Base-by-base conservation (phyloP, 192 early-diverging fungal species). In the Phycomyces blakesleeanus region DNA sequence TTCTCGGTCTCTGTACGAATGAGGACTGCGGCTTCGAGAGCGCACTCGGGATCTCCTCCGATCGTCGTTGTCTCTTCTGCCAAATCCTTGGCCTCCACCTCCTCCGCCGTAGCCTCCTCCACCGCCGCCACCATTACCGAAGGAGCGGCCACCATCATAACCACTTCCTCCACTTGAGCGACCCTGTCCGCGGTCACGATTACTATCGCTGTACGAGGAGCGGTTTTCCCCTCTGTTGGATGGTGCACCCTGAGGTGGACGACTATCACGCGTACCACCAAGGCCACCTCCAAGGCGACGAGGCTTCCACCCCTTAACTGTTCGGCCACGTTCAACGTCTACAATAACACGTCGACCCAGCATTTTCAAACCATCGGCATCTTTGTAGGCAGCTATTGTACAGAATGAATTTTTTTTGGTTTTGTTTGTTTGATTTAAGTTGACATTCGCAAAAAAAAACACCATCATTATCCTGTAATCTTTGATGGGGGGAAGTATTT, bases 281-380 rank as follows among this genome's bases (percentile, higher is more conserved):
- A 93, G 78, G 24, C 92, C 92, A 55, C 92, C 91, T 21, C 81
- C 83, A 5, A 95, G 73, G n/a, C 89, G 80, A 55, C 89, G 84
- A 24, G 96, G 96, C 49, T 78, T 78, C 96, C 96, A 98, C 54
- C 89, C 94, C 65, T 94, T 95, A 12, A 98, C 96, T 3, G 96
- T 98, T 42, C 96, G 83, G 4, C 95, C 96, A 59, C 94, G 86
- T 71, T 98, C 96, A 24, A 98, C 95, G 72, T 98, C 96, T 1
- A 96, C 93, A 20, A 96, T 73, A 21, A 96, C 78, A 38, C 93
- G 85, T 21, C 92, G 85, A 22, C 90, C 91, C 49, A 90, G 77
- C 21, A 98, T 82, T 65, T 93, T 92, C 56, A 89, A 73, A 3
- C 92, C 93, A 74, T 98, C 96, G 6, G 91, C 90, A 66, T 90